Percentiles rank a stretch among this genome's conserved stretches.
These are phyloP conservation scores for Suillus lakei DNA, from an alignment of 768 basidiomycete genomes.

Conservation along the genomic window DNA sequence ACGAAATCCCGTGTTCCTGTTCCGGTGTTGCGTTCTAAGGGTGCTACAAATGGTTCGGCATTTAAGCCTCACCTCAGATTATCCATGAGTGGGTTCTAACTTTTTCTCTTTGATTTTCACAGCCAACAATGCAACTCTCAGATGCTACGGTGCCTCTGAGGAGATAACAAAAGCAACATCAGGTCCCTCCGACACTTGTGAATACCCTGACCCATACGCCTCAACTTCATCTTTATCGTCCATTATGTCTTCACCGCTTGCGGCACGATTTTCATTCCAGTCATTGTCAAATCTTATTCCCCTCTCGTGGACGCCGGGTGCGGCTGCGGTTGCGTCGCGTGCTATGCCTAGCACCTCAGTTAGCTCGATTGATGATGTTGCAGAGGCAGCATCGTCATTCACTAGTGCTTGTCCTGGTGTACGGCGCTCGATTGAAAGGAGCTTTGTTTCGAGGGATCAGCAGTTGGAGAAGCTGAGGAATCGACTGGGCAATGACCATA, in stretches of 20 bases:
- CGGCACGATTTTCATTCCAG: slow-evolving; percentile 63
- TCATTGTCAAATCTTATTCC: slow-evolving; percentile 66
- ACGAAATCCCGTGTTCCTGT: slow-evolving; percentile 45
- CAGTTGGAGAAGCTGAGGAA: slow-evolving; percentile 68
- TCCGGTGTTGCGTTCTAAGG: slow-evolving; percentile 30
- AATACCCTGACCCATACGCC: slow-evolving; percentile 31
- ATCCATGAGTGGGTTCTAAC: slow-evolving; percentile 62
- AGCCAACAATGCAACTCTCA: slow-evolving; percentile 40
- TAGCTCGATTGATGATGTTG: slow-evolving; percentile 13
- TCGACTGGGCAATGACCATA: slow-evolving; percentile 51
- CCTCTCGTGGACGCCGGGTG: slow-evolving; percentile 54
- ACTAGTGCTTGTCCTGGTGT: slow-evolving; percentile 15
- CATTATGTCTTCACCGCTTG: slow-evolving; percentile 55
- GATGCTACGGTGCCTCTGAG: slow-evolving; percentile 42
- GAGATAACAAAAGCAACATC: slow-evolving; percentile 19
- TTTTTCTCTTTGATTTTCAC: slow-evolving; percentile 41
- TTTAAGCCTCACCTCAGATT: slow-evolving; percentile 54
- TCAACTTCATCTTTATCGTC: slow-evolving; percentile 48
- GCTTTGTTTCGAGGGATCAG: slow-evolving; percentile 63
- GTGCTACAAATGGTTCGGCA: slow-evolving; percentile 62
- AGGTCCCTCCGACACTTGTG: slow-evolving; percentile 22
- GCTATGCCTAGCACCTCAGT: slow-evolving; percentile 24
- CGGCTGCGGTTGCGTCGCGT: slow-evolving; percentile 31
- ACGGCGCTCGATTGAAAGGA: slow-evolving; percentile 29
- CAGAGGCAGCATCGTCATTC: slow-evolving; percentile 16